A percentile compares a stretch with the other conserved stretches of the same genome.
Conservation (phyloP, 768 basidiomycete genomes). For the Boletus vermiculosoides region DNA sequence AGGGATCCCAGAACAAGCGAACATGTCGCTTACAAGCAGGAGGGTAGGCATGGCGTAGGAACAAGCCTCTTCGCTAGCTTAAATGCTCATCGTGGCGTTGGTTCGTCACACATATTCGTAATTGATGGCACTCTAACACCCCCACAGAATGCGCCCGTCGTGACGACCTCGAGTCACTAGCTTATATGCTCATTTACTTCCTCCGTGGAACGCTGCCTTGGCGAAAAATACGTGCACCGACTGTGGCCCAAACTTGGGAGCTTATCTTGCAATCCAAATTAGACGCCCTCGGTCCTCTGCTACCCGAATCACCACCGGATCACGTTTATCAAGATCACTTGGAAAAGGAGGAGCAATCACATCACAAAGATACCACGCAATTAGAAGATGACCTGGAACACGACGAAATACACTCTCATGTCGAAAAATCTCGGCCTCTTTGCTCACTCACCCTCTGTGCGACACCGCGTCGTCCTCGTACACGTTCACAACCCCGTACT, state of each 20-base stretch:
- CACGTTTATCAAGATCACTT: constrained; percentile 5
- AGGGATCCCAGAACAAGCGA: constrained; percentile 61
- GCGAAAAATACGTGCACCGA: constrained; percentile 67
- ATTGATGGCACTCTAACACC: not conserved
- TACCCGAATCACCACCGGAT: constrained; percentile 19
- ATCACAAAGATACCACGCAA: constrained; percentile 3
- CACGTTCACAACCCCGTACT: constrained; percentile 20
- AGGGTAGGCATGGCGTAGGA: constrained; percentile 74
- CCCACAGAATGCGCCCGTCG: constrained; percentile 65
- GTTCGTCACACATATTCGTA: constrained; percentile 38
- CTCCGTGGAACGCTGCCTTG: constrained; percentile 75
- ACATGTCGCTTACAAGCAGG: constrained; percentile 73
- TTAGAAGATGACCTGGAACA: constrained; percentile 11
- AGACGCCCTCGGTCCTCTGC: constrained; percentile 42
- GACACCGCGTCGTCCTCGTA: constrained; percentile 13
- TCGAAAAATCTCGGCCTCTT: constrained; percentile 20
- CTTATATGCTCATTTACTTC: constrained; percentile 84
- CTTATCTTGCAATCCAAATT: constrained; percentile 74
- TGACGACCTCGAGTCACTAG: constrained; percentile 77
- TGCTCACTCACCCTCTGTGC: not conserved
- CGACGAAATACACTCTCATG: constrained; percentile 9
- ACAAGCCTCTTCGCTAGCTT: constrained; percentile 74
- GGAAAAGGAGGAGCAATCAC: constrained; percentile 2
- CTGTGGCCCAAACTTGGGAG: constrained; percentile 72
- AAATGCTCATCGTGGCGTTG: constrained; percentile 72